These are phyloP conservation scores for Botrytis byssoidea DNA, from an alignment of 2,329 filamentous ascomycete genomes.

Conservation along the genomic window DNA sequence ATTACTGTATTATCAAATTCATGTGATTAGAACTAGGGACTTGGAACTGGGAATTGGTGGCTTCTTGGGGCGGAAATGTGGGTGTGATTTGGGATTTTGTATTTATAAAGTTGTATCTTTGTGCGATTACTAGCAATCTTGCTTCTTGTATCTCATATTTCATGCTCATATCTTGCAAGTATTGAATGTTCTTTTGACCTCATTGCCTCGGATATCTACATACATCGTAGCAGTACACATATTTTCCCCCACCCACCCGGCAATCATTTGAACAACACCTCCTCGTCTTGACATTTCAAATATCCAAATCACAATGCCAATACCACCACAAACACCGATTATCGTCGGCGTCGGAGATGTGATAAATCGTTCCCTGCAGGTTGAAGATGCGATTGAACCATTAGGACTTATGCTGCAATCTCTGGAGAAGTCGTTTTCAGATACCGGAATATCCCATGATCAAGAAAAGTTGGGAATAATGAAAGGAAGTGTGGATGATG, in stretches of 20 bases:
- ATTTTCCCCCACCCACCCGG: neutral
- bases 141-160: neutral
- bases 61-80: neutral
- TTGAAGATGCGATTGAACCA: conserved; percentile 58
- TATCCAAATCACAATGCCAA: neutral
- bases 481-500: conserved; percentile 49
- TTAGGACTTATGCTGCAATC: conserved; percentile 49
- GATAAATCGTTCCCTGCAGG: conserved; percentile 53
- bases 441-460: conserved; percentile 38
- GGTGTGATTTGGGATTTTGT: neutral
- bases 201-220: neutral
- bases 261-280: neutral
- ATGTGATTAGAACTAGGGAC: neutral
- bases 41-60: neutral
- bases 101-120: neutral
- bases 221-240: neutral
- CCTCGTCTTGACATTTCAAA: neutral
- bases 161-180: neutral
- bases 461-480: conserved; percentile 42
- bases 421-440: neutral
- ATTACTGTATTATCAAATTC: neutral
- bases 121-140: neutral
- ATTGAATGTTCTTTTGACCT: neutral
- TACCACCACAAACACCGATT: conserved; percentile 44
- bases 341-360: conserved; percentile 63